These are phyloP conservation scores for Amanita phalloides DNA, from an alignment of 768 basidiomycete species.

Conservation along the genomic window DNA sequence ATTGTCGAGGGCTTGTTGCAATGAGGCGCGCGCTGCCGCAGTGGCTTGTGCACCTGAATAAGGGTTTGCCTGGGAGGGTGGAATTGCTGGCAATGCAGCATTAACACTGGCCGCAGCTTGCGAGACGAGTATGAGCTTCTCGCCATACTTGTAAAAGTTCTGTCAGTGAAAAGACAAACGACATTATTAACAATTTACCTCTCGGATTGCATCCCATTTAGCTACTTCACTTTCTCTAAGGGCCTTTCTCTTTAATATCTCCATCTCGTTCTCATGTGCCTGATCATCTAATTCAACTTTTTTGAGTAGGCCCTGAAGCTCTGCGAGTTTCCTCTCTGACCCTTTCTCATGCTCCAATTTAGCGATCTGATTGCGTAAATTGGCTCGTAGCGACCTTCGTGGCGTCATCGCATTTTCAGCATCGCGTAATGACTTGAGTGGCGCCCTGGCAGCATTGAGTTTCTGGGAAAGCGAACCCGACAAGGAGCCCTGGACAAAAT, in stretches of 20 bases:
- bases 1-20: constrained; percentile 72
- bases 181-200: constrained; percentile 32
- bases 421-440: constrained; percentile 64
- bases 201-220: constrained; percentile 77
- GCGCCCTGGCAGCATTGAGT: constrained; percentile 51
- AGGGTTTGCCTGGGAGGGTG: constrained; percentile 42
- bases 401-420: constrained; percentile 54
- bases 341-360: constrained; percentile 58
- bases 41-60: constrained; percentile 57
- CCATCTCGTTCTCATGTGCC: constrained; percentile 57
- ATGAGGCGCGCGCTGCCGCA: constrained; percentile 57
- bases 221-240: constrained; percentile 61
- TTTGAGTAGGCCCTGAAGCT: constrained; percentile 60
- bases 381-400: constrained; percentile 48
- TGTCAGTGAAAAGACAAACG: neutral
- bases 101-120: constrained; percentile 61
- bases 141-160: constrained; percentile 47
- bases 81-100: constrained; percentile 52
- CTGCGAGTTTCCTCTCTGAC: constrained; percentile 55
- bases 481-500: constrained; percentile 66
- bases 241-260: constrained; percentile 66
- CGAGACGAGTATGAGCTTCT: constrained; percentile 65
- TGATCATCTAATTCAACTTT: constrained; percentile 57
- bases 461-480: constrained; percentile 47
- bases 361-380: constrained; percentile 48